Conservation (phyloP, 1,284 basidiomycete genomes). For the Kwoniella shivajii region DNA sequence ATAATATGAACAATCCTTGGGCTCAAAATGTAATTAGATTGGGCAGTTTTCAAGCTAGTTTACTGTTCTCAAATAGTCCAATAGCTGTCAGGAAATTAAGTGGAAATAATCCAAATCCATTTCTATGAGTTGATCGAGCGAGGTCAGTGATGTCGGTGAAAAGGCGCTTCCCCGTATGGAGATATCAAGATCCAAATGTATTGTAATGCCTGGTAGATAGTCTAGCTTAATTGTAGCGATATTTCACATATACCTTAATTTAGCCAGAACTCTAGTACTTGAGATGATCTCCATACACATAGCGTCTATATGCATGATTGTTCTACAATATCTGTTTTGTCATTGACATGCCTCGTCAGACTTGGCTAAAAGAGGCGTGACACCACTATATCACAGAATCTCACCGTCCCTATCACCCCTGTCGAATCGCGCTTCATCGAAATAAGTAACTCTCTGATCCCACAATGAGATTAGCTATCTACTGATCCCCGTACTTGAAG, state of each 20-base stretch:
- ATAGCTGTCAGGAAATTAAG: conserved; percentile 27
- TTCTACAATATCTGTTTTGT: too few species aligned
- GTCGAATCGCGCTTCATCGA: conserved; percentile 65
- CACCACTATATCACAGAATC: conserved; percentile 7
- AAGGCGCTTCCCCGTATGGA: too few species aligned
- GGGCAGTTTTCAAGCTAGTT: conserved; percentile 38
- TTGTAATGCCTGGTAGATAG: too few species aligned
- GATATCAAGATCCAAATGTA: too few species aligned
- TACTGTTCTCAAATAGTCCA: conserved; percentile 40
- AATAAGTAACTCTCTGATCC: conserved; percentile 73
- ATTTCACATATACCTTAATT: too few species aligned
- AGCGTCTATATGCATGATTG: too few species aligned
- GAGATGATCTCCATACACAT: too few species aligned
- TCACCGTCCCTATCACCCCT: conserved; percentile 48
- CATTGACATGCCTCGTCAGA: too few species aligned
- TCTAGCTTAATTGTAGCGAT: too few species aligned
- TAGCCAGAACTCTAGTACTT: too few species aligned
- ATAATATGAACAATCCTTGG: conserved; percentile 20
- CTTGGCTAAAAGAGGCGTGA: too few species aligned
- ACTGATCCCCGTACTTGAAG: not conserved
- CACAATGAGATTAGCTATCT: not conserved
- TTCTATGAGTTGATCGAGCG: not conserved
- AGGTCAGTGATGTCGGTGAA: too few species aligned
- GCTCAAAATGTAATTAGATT: conserved; percentile 32
- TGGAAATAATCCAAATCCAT: not conserved